phyloP scores from a whole-genome alignment of 495 filamentous ascomycete genomes.

The Emericellopsis terricola region DNA sequence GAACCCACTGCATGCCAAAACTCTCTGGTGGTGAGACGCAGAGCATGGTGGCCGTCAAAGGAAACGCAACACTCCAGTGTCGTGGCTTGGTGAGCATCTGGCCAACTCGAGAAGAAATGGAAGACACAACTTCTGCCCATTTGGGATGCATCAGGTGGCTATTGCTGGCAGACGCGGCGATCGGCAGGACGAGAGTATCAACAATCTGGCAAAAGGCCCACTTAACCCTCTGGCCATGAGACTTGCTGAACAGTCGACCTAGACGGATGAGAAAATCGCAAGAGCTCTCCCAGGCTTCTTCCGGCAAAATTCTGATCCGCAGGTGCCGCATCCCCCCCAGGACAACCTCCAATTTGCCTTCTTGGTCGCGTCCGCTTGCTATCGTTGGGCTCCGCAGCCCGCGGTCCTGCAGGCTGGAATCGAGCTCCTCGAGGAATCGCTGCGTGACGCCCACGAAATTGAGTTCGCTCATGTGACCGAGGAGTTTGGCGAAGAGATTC shows the following conservation, averaged over 20 bases:
- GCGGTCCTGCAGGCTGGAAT: constrained; percentile 54
- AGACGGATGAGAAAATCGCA: constrained; percentile 75
- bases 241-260: constrained; percentile 62
- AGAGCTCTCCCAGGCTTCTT: constrained; percentile 65
- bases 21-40: constrained; percentile 75
- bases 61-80: constrained; percentile 78
- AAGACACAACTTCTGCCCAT: constrained; percentile 70
- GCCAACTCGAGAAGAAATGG: constrained; percentile 53
- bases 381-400: constrained; percentile 37
- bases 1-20: constrained; percentile 72
- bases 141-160: constrained; percentile 57
- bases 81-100: constrained; percentile 80
- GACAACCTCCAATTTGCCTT: constrained; percentile 65
- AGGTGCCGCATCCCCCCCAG: constrained; percentile 84
- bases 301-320: constrained; percentile 47
- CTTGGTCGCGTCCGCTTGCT: constrained; percentile 40
- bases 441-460: constrained; percentile 72
- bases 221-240: constrained; percentile 76
- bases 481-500: constrained; percentile 76
- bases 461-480: constrained; percentile 87
- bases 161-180: constrained; percentile 58
- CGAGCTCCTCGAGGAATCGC: constrained; percentile 65
- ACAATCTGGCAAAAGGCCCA: constrained; percentile 85
- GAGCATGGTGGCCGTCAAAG: constrained; percentile 64
- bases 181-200: constrained; percentile 70